These are phyloP conservation scores for Phialemonium atrogriseum DNA, from an alignment of 2,329 filamentous ascomycete genomes.

Conservation along the genomic window DNA sequence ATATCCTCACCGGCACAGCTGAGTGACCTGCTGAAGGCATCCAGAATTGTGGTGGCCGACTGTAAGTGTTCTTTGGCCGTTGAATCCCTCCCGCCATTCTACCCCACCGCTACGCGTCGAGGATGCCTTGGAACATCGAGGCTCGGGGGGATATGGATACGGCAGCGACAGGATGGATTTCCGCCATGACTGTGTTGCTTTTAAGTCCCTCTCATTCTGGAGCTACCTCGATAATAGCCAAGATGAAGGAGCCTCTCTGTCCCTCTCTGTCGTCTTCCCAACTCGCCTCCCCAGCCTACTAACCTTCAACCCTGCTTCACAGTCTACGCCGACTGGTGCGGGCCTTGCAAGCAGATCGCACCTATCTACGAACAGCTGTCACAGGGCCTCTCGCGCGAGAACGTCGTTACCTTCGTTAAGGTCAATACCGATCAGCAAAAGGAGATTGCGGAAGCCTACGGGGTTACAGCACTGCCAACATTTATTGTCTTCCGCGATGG, in stretches of 20 bases:
- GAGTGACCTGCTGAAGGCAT: slow-evolving; percentile 57
- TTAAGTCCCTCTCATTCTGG: too few relatives aligned
- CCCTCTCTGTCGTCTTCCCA: slow-evolving; percentile 1
- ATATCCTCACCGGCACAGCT: slow-evolving; percentile 54
- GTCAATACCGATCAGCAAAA: slow-evolving; percentile 73
- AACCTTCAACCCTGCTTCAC: slow-evolving; percentile 10
- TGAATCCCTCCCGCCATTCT: slow-evolving; percentile 14
- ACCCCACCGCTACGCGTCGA: slow-evolving; percentile 12
- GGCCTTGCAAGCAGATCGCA: slow-evolving; percentile 74
- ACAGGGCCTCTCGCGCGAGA: slow-evolving; percentile 58
- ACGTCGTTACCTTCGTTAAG: slow-evolving; percentile 75
- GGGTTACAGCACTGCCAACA: slow-evolving; percentile 73
- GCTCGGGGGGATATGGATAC: too few relatives aligned
- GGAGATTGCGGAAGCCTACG: slow-evolving; percentile 65
- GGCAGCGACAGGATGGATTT: too few relatives aligned
- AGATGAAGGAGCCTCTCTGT: background rate
- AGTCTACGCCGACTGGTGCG: slow-evolving; percentile 89
- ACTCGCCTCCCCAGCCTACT: slow-evolving; percentile 16
- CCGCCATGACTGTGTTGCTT: too few relatives aligned
- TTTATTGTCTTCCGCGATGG: slow-evolving; percentile 81
- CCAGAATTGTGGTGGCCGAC: slow-evolving; percentile 76
- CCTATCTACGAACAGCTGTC: slow-evolving; percentile 77
- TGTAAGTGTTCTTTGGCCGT: slow-evolving; percentile 57
- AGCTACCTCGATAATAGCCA: background rate
- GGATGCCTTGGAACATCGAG: too few relatives aligned